Evolutionary conservation across 352 stramenopile genomes (phyloP).

Genomic region (Globisporangium uncinulatum): DNA sequence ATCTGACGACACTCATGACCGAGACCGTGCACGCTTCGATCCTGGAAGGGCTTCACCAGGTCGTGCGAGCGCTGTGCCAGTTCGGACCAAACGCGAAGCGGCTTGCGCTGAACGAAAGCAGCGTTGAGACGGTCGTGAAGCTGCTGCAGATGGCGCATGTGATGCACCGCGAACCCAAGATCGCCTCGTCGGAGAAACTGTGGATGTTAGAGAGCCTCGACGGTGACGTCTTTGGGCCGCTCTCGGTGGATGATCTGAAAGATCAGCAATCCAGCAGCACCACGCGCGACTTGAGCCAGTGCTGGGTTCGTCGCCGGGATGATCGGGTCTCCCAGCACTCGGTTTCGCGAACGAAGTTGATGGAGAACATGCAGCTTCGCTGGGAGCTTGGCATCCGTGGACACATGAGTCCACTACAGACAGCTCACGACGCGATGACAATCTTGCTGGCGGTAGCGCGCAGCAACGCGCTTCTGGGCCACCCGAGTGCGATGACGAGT

Average conservation of each 20-base stretch:
- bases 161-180: slow-evolving; percentile 21
- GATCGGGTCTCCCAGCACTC: slow-evolving; percentile 30
- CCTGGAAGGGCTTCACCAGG: slow-evolving; percentile 48
- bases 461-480: slow-evolving; percentile 47
- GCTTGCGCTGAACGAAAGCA: slow-evolving; percentile 28
- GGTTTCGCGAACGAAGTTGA: slow-evolving; percentile 25
- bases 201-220: slow-evolving; percentile 36
- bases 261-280: slow-evolving; percentile 10
- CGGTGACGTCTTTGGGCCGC: slow-evolving; percentile 22
- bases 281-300: slow-evolving; percentile 19
- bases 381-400: slow-evolving; percentile 72
- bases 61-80: slow-evolving; percentile 48
- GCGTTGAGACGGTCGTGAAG: slow-evolving; percentile 43
- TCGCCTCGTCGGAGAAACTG: slow-evolving; percentile 26
- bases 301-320: slow-evolving; percentile 26
- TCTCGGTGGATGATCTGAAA: slow-evolving; percentile 49
- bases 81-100: slow-evolving; percentile 48
- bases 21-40: slow-evolving; percentile 59
- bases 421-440: slow-evolving; percentile 63
- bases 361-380: slow-evolving; percentile 69
- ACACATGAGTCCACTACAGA: slow-evolving; percentile 36
- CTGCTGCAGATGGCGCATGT: slow-evolving; percentile 65
- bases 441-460: slow-evolving; percentile 55
- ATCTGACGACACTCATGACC: slow-evolving; percentile 56
- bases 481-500: slow-evolving; percentile 11